Conservation (phyloP, 2,329 filamentous ascomycete genomes). For the Paraphoma chrysanthemicola region DNA sequence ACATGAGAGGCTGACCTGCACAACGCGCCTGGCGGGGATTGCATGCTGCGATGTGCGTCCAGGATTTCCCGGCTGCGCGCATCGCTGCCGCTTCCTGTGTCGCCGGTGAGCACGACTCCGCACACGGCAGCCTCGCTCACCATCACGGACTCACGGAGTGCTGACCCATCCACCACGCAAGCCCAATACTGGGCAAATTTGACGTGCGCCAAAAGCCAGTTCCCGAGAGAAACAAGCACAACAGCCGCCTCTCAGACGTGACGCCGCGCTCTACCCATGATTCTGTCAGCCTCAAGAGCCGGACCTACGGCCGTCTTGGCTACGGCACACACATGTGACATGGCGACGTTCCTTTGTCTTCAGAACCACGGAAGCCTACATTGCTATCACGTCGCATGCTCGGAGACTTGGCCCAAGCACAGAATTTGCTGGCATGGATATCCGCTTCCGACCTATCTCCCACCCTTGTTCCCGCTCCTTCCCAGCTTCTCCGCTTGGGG, state of each 20-base stretch:
- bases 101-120: constrained; percentile 22
- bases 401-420: constrained; percentile 8
- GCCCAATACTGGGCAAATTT: constrained; percentile 22
- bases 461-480: constrained; percentile 28
- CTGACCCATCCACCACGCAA: neutral
- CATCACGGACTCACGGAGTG: constrained; percentile 11
- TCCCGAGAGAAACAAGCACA: constrained; percentile 24
- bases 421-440: constrained; percentile 27
- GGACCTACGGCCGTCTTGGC: constrained; percentile 16
- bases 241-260: constrained; percentile 14
- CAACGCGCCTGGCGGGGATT: constrained; percentile 24
- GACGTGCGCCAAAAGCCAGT: constrained; percentile 20
- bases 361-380: constrained; percentile 20
- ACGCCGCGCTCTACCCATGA: constrained; percentile 4
- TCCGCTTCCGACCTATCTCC: constrained; percentile 21
- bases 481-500: constrained; percentile 27
- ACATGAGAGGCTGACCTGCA: constrained; percentile 23
- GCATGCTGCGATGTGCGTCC: constrained; percentile 30
- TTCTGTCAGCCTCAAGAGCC: constrained; percentile 4
- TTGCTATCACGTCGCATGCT: constrained; percentile 16
- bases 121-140: constrained; percentile 23
- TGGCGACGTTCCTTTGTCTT: constrained; percentile 10
- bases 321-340: constrained; percentile 19
- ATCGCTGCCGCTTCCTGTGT: constrained; percentile 24
- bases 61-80: constrained; percentile 38